Evolutionary conservation across 1,284 basidiomycete genomes (phyloP).

Genomic region (Coniferiporia weirii): DNA sequence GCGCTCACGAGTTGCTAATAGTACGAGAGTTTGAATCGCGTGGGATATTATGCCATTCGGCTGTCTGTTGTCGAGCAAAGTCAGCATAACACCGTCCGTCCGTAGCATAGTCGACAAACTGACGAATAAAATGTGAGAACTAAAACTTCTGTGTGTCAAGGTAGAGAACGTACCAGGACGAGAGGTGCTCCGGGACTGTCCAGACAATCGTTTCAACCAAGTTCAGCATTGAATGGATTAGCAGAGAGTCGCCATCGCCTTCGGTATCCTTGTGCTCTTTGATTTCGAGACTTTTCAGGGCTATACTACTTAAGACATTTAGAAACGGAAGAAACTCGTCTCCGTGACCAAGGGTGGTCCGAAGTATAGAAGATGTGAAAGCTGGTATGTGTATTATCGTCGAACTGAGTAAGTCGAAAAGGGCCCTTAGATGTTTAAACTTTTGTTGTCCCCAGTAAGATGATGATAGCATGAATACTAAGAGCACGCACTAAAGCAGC

Average conservation of each 20-base stretch:
- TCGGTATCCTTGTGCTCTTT: constrained; percentile 24
- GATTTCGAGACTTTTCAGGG: constrained; percentile 35
- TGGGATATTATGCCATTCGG: constrained; percentile 45
- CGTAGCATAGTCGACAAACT: constrained; percentile 40
- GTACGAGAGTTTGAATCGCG: constrained; percentile 42
- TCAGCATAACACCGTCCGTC: constrained; percentile 37
- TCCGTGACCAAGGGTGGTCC: background rate
- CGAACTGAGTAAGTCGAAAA: constrained; percentile 47
- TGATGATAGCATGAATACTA: background rate
- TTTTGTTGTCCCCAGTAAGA: constrained; percentile 23
- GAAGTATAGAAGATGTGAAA: constrained; percentile 38
- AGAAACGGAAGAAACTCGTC: background rate
- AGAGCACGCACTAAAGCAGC: constrained; percentile 13
- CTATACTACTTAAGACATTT: constrained; percentile 35
- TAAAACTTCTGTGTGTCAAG: background rate
- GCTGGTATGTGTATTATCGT: constrained; percentile 46
- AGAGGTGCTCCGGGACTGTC: constrained; percentile 38
- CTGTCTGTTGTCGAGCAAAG: constrained; percentile 46
- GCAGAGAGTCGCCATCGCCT: constrained; percentile 18
- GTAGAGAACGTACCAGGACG: constrained; percentile 35
- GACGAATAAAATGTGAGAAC: background rate
- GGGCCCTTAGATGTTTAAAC: constrained; percentile 42
- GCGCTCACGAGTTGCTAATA: constrained; percentile 52
- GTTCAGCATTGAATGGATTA: constrained; percentile 39
- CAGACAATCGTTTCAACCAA: constrained; percentile 52